phyloP scores from a whole-genome alignment of 2,329 filamentous ascomycete genomes.

The Fusarium robinianum region DNA sequence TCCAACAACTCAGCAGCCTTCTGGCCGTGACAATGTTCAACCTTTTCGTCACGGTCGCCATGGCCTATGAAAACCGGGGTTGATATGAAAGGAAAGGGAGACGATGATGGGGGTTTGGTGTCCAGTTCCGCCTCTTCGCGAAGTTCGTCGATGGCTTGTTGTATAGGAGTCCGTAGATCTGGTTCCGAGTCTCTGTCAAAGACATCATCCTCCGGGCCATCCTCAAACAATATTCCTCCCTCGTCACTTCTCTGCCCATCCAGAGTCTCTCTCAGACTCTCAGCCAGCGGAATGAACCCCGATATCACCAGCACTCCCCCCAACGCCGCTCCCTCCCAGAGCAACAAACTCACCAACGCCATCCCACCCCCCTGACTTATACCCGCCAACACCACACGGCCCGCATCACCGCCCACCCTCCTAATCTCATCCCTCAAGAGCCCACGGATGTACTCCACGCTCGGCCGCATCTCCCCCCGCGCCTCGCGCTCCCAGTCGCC shows the following conservation, averaged over 20 bases:
- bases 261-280: conserved; percentile 34
- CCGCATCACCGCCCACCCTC: conserved; percentile 40
- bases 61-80: conserved; percentile 54
- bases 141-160: conserved; percentile 33
- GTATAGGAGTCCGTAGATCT: conserved; percentile 19
- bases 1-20: conserved; percentile 42
- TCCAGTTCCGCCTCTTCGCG: conserved; percentile 37
- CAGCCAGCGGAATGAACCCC: conserved; percentile 51
- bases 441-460: conserved; percentile 44
- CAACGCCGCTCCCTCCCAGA: conserved; percentile 48
- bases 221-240: conserved; percentile 7
- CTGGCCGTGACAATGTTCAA: conserved; percentile 44
- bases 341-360: conserved; percentile 47
- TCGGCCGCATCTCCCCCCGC: conserved; percentile 47
- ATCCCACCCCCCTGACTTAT: conserved; percentile 60
- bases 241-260: conserved; percentile 3
- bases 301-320: conserved; percentile 50
- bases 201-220: conserved; percentile 17
- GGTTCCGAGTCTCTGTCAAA: conserved; percentile 23
- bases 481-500: conserved; percentile 42
- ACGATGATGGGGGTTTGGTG: background rate
- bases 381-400: conserved; percentile 52
- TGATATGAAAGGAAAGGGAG: conserved; percentile 22
- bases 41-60: conserved; percentile 48
- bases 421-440: conserved; percentile 45